phyloP scores from a whole-genome alignment of 306 rosid species.

The Glycine tomentella region DNA sequence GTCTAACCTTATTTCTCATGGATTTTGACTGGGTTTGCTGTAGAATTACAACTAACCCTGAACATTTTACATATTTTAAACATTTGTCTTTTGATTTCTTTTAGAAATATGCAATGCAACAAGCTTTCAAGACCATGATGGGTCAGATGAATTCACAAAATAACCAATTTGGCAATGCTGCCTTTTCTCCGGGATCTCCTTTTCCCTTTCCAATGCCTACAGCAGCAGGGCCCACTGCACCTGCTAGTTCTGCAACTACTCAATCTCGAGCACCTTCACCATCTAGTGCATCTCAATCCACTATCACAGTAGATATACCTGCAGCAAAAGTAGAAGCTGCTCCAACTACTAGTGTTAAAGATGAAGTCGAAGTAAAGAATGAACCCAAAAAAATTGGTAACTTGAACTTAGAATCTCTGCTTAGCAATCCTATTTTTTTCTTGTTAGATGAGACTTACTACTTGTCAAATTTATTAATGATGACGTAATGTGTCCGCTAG shows the following conservation, averaged over 20 bases:
- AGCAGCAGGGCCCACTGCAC: conserved; percentile 57
- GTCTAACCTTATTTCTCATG: conserved; percentile 36
- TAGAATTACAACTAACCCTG: conserved; percentile 32
- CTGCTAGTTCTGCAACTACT: conserved; percentile 44
- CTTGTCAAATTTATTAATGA: conserved; percentile 31
- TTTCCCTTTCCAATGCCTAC: conserved; percentile 80
- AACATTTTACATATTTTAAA: conserved; percentile 22
- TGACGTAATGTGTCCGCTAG: neutral
- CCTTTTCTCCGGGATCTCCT: conserved; percentile 75
- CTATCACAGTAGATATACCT: conserved; percentile 77
- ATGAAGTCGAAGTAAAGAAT: conserved; percentile 52
- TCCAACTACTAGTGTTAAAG: conserved; percentile 55
- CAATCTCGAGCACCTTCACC: conserved; percentile 48
- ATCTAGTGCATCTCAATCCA: conserved; percentile 52
- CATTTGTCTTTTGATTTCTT: conserved; percentile 40
- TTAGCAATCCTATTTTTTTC: conserved; percentile 20
- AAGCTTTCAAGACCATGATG: conserved; percentile 96
- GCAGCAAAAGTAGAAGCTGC: conserved; percentile 67
- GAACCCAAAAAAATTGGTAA: conserved; percentile 77
- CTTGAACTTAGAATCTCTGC: conserved; percentile 46
- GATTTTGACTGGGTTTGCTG: conserved; percentile 18
- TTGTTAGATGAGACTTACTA: conserved; percentile 29
- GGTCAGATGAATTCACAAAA: conserved; percentile 88
- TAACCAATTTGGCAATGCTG: conserved; percentile 62
- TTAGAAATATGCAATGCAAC: conserved; percentile 99